These are phyloP conservation scores for Hypoxylon sp. DNA, from an alignment of 2,329 filamentous ascomycete species.

Conservation along the genomic window DNA sequence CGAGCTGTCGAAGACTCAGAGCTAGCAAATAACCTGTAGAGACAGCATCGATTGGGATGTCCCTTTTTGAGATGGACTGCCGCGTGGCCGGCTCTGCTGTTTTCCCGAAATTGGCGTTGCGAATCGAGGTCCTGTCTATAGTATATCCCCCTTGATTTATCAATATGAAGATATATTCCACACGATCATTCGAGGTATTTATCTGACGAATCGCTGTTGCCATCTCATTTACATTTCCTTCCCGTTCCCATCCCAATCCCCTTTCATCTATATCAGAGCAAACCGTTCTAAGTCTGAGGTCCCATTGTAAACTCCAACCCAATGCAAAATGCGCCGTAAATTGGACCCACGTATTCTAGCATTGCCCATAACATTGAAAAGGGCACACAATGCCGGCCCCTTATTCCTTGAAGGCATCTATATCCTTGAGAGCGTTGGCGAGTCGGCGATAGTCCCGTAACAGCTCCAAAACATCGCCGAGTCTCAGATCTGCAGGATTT, in stretches of 20 bases:
- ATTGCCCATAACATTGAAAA: neutral
- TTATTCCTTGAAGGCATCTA: constrained; percentile 70
- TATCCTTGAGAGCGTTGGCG: constrained; percentile 73
- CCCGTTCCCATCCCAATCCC: neutral
- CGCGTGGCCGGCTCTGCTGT: constrained; percentile 7
- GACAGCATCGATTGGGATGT: constrained; percentile 33
- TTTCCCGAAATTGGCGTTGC: constrained; percentile 31
- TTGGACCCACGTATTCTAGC: neutral
- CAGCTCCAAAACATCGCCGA: constrained; percentile 81
- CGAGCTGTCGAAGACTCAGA: neutral
- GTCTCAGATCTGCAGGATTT: constrained; percentile 76
- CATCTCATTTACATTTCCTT: constrained; percentile 9
- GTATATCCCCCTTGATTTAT: constrained; percentile 34
- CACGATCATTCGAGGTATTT: neutral
- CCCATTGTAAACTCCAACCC: constrained; percentile 42
- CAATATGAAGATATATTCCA: constrained; percentile 29
- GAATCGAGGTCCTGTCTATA: constrained; percentile 22
- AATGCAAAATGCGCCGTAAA: constrained; percentile 46
- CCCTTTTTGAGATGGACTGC: constrained; percentile 23
- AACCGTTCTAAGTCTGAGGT: constrained; percentile 3
- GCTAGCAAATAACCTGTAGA: constrained; percentile 30
- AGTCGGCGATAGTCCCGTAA: constrained; percentile 82
- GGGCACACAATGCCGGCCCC: neutral
- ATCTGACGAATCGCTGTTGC: constrained; percentile 6
- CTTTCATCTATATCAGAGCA: constrained; percentile 18